A percentile compares a stretch with the other conserved stretches of the same genome.
These are phyloP conservation scores for Geranium rotundifolium DNA, from an alignment of 345 rosid genomes.

Conservation along the genomic window DNA sequence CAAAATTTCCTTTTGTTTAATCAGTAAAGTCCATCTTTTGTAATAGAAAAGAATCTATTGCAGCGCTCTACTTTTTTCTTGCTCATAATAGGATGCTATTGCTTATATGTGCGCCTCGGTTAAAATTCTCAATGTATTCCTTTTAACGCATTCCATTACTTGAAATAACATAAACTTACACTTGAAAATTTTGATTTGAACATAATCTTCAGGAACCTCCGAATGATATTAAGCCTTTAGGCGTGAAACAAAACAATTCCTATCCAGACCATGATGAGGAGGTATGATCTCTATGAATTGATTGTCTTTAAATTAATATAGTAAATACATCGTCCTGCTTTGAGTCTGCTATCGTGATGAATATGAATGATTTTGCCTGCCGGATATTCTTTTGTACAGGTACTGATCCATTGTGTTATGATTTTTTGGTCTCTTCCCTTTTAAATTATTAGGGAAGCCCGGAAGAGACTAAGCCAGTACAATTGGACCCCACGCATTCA, in stretches of 20 bases:
- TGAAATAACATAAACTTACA: not conserved
- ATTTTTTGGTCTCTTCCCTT: slow-evolving; percentile 6
- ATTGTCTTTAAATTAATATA: not conserved
- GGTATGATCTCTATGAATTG: slow-evolving; percentile 18
- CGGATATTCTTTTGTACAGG: too few relatives aligned
- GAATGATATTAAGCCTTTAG: slow-evolving; percentile 27
- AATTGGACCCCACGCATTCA: slow-evolving; percentile 13
- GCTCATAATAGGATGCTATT: not conserved
- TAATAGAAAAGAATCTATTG: not conserved
- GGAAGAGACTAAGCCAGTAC: slow-evolving; percentile 26
- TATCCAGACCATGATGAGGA: slow-evolving; percentile 24
- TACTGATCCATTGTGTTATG: slow-evolving; percentile 5
- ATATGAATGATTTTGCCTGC: too few relatives aligned
- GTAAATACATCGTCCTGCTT: not conserved
- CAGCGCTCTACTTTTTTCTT: not conserved
- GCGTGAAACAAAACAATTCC: slow-evolving; percentile 19
- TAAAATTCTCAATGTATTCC: not conserved
- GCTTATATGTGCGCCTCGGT: not conserved
- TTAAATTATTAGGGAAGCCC: slow-evolving; percentile 29
- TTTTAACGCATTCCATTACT: not conserved
- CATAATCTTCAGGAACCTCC: slow-evolving; percentile 19
- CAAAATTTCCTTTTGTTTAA: not conserved
- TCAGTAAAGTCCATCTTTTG: not conserved
- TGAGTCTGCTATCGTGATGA: too few relatives aligned
- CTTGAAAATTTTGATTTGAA: slow-evolving; percentile 4